Evolutionary conservation across 257 asterid genomes (phyloP).

Genomic region (Craterostigma plantagineum): DNA sequence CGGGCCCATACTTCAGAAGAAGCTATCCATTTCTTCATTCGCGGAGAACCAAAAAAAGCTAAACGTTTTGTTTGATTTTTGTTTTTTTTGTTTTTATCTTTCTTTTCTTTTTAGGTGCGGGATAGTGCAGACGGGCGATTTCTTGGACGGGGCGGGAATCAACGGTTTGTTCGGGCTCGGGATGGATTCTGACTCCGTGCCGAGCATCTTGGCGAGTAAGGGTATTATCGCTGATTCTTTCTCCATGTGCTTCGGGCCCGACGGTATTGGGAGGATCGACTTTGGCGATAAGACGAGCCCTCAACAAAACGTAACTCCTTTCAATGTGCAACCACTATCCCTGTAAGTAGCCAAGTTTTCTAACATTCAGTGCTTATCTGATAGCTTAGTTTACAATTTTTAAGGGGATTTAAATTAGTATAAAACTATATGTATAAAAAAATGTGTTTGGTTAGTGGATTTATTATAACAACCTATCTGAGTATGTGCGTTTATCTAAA

Average conservation of each 20-base stretch:
- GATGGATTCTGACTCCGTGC: slow-evolving; percentile 48
- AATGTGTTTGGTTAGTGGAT: too few species aligned
- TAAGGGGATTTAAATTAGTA: too few species aligned
- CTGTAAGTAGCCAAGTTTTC: slow-evolving; percentile 32
- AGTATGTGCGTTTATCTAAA: too few species aligned
- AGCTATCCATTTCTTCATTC: background rate
- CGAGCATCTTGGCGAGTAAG: slow-evolving; percentile 56
- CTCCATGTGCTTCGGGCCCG: slow-evolving; percentile 80
- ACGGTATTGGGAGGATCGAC: slow-evolving; percentile 68
- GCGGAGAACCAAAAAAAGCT: background rate
- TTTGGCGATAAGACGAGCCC: slow-evolving; percentile 81
- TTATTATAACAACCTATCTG: too few species aligned
- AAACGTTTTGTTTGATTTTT: background rate
- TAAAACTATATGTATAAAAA: too few species aligned
- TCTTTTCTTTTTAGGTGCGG: slow-evolving; percentile 57
- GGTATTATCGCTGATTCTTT: slow-evolving; percentile 78
- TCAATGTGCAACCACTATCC: slow-evolving; percentile 25
- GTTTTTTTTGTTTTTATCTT: too few species aligned
- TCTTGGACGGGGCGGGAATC: slow-evolving; percentile 66
- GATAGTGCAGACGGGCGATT: slow-evolving; percentile 69
- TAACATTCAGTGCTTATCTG: background rate
- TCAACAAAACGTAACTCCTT: slow-evolving; percentile 46
- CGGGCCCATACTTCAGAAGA: background rate
- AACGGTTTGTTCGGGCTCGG: slow-evolving; percentile 98
- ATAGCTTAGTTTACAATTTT: too few species aligned